These are phyloP conservation scores for Quercus wislizeni DNA, from an alignment of 306 rosid species.

Conservation along the genomic window DNA sequence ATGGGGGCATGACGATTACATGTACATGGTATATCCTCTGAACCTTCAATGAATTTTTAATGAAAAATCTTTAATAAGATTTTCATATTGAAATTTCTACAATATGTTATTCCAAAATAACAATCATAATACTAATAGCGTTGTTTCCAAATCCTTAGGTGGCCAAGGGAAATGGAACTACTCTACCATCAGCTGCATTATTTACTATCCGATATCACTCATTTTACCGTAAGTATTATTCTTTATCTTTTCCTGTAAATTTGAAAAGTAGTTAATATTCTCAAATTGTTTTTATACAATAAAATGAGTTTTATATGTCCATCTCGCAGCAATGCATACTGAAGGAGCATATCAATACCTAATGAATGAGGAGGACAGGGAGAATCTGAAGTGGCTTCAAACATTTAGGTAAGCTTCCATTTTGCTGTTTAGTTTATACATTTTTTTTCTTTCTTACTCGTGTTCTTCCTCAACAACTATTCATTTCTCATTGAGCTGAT, in stretches of 20 bases:
- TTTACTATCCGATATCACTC: constrained; percentile 49
- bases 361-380: background rate
- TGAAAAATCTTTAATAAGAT: background rate
- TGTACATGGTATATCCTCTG: background rate
- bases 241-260: no score
- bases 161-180: constrained; percentile 33
- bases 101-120: no score
- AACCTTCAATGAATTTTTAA: background rate
- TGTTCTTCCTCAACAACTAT: no score
- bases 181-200: constrained; percentile 38
- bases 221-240: no score
- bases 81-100: no score
- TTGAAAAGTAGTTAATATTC: no score
- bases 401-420: constrained; percentile 2
- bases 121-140: no score
- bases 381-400: background rate
- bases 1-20: no score
- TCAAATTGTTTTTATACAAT: no score
- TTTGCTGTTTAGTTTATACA: background rate
- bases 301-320: background rate
- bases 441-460: background rate
- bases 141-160: constrained; percentile 20
- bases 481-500: no score
- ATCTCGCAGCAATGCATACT: background rate
- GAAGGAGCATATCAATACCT: constrained; percentile 4